Evolutionary conservation across 495 filamentous ascomycete genomes (phyloP).

Genomic region (Podospora didyma): DNA sequence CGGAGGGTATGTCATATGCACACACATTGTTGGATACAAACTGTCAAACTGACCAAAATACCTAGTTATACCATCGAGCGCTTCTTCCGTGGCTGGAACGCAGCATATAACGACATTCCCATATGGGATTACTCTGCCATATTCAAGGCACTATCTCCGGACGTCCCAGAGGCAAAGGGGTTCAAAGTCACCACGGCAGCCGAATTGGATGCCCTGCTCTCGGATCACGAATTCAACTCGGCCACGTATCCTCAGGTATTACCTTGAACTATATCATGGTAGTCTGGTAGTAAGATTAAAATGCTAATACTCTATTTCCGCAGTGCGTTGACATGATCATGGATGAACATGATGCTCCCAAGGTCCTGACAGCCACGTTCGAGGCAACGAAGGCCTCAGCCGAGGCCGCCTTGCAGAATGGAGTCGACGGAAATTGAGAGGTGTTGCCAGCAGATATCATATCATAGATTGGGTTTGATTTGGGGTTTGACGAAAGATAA

Average conservation of each 20-base stretch:
- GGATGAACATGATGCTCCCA: constrained; percentile 15
- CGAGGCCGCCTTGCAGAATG: not conserved
- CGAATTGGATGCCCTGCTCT: constrained; percentile 34
- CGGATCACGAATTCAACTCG: constrained; percentile 31
- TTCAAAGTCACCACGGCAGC: constrained; percentile 33
- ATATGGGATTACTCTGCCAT: constrained; percentile 41
- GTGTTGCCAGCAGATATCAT: too few species aligned
- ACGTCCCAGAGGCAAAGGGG: constrained; percentile 18
- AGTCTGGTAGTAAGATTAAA: not conserved
- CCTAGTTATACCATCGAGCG: constrained; percentile 47
- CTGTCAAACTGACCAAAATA: not conserved
- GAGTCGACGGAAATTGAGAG: too few species aligned
- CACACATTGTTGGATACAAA: too few species aligned
- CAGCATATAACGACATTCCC: constrained; percentile 48
- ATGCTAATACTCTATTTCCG: not conserved
- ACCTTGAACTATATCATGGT: too few species aligned
- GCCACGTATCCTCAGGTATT: constrained; percentile 34
- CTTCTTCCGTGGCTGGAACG: constrained; percentile 43
- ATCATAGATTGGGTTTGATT: too few species aligned
- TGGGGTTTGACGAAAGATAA: too few species aligned
- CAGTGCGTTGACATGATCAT: constrained; percentile 23
- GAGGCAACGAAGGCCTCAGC: constrained; percentile 9
- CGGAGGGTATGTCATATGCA: constrained; percentile 31
- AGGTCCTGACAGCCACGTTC: constrained; percentile 12
- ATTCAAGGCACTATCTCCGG: constrained; percentile 35